phyloP scores from a whole-genome alignment of 257 asterid species.

The Handroanthus guayacan region DNA sequence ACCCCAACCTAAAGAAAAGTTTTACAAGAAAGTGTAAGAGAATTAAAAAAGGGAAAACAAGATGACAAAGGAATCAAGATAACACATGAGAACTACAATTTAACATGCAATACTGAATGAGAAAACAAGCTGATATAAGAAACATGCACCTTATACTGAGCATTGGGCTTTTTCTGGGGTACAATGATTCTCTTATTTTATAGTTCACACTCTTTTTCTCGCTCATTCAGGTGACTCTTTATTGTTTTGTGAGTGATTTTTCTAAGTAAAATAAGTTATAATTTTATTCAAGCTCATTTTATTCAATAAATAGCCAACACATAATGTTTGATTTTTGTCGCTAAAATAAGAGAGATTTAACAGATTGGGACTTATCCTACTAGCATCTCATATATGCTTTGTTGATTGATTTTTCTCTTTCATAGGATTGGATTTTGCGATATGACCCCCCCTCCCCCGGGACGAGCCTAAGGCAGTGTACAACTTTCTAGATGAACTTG shows the following conservation, averaged over 20 bases:
- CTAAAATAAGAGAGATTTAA: background rate
- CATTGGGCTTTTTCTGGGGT: background rate
- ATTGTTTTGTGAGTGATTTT: background rate
- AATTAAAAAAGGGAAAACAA: constrained; percentile 6
- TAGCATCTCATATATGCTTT: background rate
- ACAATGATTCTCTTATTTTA: background rate
- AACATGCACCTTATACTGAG: background rate
- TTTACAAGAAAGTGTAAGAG: background rate
- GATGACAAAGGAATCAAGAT: background rate
- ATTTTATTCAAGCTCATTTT: background rate
- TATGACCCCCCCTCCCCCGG: constrained; percentile 97
- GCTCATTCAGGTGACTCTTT: background rate
- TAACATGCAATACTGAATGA: background rate
- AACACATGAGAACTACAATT: background rate
- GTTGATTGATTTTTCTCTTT: constrained; percentile 28
- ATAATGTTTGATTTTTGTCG: background rate
- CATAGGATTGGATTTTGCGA: constrained; percentile 98
- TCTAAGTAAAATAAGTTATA: background rate
- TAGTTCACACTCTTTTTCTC: background rate
- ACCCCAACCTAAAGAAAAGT: background rate
- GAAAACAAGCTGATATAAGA: background rate
- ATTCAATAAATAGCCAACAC: background rate
- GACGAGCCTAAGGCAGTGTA: constrained; percentile 89
- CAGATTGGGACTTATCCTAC: background rate
- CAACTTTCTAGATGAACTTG: constrained; percentile 1